These are phyloP conservation scores for Diaporthe capsici DNA, from an alignment of 2,329 filamentous ascomycete genomes.

Conservation along the genomic window DNA sequence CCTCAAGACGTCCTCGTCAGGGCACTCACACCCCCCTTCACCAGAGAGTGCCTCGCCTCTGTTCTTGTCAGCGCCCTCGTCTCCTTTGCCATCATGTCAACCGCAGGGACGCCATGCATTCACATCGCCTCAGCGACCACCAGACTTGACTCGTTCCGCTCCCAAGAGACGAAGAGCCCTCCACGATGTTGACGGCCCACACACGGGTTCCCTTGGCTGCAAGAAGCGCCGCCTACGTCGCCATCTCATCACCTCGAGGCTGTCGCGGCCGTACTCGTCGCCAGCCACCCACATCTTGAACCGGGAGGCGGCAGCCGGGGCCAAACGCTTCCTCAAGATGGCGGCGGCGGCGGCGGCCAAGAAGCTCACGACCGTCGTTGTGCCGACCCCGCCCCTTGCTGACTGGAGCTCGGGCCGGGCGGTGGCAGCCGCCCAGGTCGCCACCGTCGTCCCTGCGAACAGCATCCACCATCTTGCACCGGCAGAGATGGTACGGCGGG, in stretches of 20 bases:
- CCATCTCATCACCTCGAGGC: constrained; percentile 76
- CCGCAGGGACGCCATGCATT: background rate
- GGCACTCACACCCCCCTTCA: background rate
- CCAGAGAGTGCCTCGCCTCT: background rate
- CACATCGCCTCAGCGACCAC: background rate
- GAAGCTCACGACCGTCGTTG: constrained; percentile 41
- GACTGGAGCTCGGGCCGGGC: constrained; percentile 17
- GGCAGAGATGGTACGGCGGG: constrained; percentile 69
- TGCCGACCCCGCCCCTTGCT: constrained; percentile 41
- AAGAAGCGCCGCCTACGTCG: constrained; percentile 79
- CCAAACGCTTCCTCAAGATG: constrained; percentile 64
- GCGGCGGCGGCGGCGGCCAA: constrained; percentile 58
- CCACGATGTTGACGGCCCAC: constrained; percentile 72
- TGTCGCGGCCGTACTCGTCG: constrained; percentile 77
- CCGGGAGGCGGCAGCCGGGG: constrained; percentile 64
- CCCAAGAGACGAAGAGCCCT: constrained; percentile 65
- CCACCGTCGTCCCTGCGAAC: constrained; percentile 32
- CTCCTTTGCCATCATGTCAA: background rate
- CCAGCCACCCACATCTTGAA: constrained; percentile 79
- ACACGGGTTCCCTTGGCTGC: constrained; percentile 62
- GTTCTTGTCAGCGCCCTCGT: background rate
- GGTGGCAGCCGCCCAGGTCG: constrained; percentile 5
- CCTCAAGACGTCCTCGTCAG: constrained; percentile 7
- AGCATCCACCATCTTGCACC: constrained; percentile 42
- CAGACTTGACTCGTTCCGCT: background rate